phyloP scores from a whole-genome alignment of 805 yeast species.

The Scheffersomyces lignosus region DNA sequence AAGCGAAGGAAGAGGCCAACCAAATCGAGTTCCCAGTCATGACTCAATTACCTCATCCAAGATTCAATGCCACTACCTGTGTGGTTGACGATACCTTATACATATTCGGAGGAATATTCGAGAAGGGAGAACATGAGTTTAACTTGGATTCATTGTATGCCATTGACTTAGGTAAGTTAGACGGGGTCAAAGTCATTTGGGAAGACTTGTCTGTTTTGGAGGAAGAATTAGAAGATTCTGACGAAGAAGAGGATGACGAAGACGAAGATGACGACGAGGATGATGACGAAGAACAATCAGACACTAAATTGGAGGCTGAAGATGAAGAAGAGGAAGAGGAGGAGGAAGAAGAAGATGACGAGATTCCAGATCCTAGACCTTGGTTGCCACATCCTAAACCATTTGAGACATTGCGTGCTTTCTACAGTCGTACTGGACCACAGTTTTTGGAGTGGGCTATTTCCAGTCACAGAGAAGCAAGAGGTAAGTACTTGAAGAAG shows the following conservation, averaged over 20 bases:
- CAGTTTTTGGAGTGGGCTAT: conserved; percentile 91
- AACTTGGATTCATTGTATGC: conserved; percentile 83
- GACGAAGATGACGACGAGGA: conserved; percentile 68
- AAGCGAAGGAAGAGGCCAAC: conserved; percentile 38
- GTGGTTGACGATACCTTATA: conserved; percentile 82
- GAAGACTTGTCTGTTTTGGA: conserved; percentile 69
- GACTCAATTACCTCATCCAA: conserved; percentile 75
- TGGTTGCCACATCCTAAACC: conserved; percentile 98
- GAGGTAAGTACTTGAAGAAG: conserved; percentile 87
- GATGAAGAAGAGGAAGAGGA: conserved; percentile 63
- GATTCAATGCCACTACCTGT: conserved; percentile 84
- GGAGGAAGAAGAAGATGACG: conserved; percentile 61
- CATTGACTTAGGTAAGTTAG: conserved; percentile 80
- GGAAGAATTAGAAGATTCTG: conserved; percentile 57
- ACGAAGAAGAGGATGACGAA: conserved; percentile 53
- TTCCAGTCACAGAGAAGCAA: conserved; percentile 76
- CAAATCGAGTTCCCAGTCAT: conserved; percentile 55
- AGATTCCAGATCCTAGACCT: conserved; percentile 87
- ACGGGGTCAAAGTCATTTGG: conserved; percentile 88
- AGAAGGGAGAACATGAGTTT: conserved; percentile 82
- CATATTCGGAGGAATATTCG: conserved; percentile 90
- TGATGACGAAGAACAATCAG: conserved; percentile 58
- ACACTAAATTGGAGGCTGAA: conserved; percentile 45
- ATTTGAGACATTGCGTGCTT: conserved; percentile 79
- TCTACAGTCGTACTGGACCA: conserved; percentile 84